Evolutionary conservation across 2,329 filamentous ascomycete genomes (phyloP), one percentile per base, ranked within the genome.

Genomic region (Pseudogymnoascus sp.): DNA sequence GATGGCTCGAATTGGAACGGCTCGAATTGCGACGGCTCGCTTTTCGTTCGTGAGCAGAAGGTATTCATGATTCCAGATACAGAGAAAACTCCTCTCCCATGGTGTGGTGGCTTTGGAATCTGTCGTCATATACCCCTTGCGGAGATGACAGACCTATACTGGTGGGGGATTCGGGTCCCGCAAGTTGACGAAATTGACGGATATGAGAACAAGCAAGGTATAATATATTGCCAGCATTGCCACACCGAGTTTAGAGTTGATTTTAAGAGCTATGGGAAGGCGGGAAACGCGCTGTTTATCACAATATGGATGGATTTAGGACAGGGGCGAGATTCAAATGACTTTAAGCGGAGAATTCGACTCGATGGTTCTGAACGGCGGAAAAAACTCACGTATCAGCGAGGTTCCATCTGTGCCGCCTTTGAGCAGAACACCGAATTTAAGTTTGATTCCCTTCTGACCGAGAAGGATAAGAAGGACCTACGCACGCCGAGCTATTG

Each of bases 251-350:
- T 66, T 23, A 60, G 64, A 28, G 37, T 66, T 37, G 65, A 65
- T 43, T 66, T 66, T 43, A 65, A 66, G 46, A 53, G 64, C 49
- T 65, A 65, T 31, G 62, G 64, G 8, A 53, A 23, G 21, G 53
- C 42, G 9, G 62, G 65, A 23, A 63, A 65, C 61, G 63, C 60
- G 28, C 53, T 66, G 62, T 66, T 65, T 56, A n/a, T 66, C 40
- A 65, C 65, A 16, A 59, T n/a, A 63, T 65, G 65, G 65, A 66
- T 64, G 49, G 64, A 65, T 63, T 25, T 64, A 36, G 64, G 63
- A 37, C 38, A 66, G 31, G 62, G 63, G 14, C 53, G 36, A 14
- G 40, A 65, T 53, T 16, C 9, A 14, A 59, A 43, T 23, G 65
- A 66, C 59, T n/a, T 23, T 12, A 65, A 66, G 25, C 59, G 42